These are phyloP conservation scores for Tremella fuciformis DNA, from an alignment of 768 basidiomycete species.

Conservation along the genomic window DNA sequence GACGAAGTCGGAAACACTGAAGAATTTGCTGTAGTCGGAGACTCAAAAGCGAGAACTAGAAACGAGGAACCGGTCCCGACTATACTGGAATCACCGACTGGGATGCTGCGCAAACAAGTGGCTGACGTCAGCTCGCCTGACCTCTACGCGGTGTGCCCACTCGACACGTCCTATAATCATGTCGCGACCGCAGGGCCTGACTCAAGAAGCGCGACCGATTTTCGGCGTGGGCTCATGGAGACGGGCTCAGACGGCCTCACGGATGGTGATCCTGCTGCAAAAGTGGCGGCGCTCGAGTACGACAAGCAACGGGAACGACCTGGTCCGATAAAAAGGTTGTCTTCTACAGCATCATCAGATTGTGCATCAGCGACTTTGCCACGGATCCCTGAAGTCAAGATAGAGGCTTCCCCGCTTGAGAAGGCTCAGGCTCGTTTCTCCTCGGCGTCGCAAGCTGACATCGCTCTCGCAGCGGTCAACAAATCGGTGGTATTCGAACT, in stretches of 20 bases:
- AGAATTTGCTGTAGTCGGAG: no score
- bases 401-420: not conserved
- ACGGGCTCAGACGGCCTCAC: not conserved
- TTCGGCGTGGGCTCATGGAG: no score
- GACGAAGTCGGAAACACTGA: not conserved
- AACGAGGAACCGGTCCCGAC: not conserved
- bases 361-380: constrained; percentile 1
- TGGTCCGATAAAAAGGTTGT: not conserved
- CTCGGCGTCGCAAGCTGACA: constrained; percentile 6
- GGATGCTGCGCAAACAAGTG: not conserved
- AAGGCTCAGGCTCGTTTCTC: no score
- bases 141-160: not conserved
- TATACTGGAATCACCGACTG: not conserved
- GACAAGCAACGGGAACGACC: not conserved
- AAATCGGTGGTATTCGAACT: constrained; percentile 61
- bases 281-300: no score
- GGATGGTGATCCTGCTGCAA: not conserved
- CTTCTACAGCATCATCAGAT: not conserved
- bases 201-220: no score
- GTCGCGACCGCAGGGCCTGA: not conserved
- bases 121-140: no score
- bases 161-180: not conserved
- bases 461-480: constrained; percentile 16
- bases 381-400: not conserved
- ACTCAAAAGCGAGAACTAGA: no score